Evolutionary conservation across 805 yeast species (phyloP).

Genomic region (Starmerella scarabaei): DNA sequence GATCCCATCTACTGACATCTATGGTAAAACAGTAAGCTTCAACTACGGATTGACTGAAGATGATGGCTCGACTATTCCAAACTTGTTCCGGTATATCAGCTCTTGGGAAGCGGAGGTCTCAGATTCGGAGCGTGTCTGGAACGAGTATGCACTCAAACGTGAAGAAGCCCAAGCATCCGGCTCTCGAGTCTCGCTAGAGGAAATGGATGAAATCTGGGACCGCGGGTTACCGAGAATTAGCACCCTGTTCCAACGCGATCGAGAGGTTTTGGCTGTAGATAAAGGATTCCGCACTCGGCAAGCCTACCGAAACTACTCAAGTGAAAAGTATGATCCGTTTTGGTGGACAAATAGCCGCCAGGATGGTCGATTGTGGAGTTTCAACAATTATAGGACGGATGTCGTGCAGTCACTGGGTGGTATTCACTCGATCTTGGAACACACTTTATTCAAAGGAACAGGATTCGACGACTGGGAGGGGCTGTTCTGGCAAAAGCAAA

Average conservation of each 20-base stretch:
- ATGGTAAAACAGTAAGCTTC: constrained; percentile 79
- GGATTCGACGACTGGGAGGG: constrained; percentile 99
- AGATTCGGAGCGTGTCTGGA: constrained; percentile 96
- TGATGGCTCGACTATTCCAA: constrained; percentile 64
- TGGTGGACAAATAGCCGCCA: constrained; percentile 95
- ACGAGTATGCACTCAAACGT: constrained; percentile 83
- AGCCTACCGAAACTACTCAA: constrained; percentile 59
- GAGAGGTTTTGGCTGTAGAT: constrained; percentile 88
- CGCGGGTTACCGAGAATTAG: constrained; percentile 93
- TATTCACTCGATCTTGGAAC: constrained; percentile 88
- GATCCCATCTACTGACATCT: constrained; percentile 84
- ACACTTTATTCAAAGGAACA: constrained; percentile 88
- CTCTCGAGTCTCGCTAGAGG: constrained; percentile 80
- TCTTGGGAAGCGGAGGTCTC: constrained; percentile 94
- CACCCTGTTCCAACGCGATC: constrained; percentile 85
- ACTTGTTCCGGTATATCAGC: constrained; percentile 80
- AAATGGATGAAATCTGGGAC: constrained; percentile 89
- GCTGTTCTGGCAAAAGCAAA: constrained; percentile 93
- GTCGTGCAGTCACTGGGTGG: constrained; percentile 97
- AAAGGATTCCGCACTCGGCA: constrained; percentile 81
- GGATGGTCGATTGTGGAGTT: constrained; percentile 92
- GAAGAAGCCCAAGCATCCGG: constrained; percentile 77
- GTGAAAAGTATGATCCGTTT: constrained; percentile 69
- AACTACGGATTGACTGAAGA: constrained; percentile 74
- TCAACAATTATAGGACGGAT: constrained; percentile 84